Evolutionary conservation across 2,329 filamentous ascomycete genomes (phyloP), one percentile per base, ranked within the genome.

Genomic region (Pseudogymnoascus verrucosus): DNA sequence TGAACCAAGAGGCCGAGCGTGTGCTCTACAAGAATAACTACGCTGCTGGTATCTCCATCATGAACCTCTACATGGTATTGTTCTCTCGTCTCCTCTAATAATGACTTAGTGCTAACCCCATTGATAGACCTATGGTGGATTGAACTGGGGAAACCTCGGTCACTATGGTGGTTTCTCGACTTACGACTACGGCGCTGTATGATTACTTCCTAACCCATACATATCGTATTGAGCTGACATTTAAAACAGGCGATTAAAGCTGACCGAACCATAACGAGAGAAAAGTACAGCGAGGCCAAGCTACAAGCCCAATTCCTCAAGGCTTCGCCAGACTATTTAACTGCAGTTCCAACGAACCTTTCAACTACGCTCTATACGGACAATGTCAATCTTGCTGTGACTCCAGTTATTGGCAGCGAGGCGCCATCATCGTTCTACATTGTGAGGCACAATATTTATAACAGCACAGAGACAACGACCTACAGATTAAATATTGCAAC

Each of bases 91-190:
- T 12, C 2, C 23, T 65, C 54, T 51, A 4, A 16, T 19, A n/a
- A 5, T 26, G 61, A 0, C n/a, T 59, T 44, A 44, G 51, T 57
- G 51, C 51, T 57, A 21, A 67, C 42, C 31, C 1, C 34, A 86
- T 82, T 87, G 82, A 14, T 57, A 57, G 51, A 57, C 83, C 0
- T 92, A 81, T 67, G 89, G 90, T 11, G 89, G 89, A 4, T 91
- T 89, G 0, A 93, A 93, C 72, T 93, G 89, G 89, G 89, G 89
- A 0, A 91, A 90, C 64, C 74, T 90, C 4, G 88, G 89, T 0
- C 83, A 90, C 66, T 82, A 86, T 3, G 85, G 84, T 4, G 83
- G 80, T 10, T 84, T 85, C 65, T 83, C 80, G 0, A 80, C 79
- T 0, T 80, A 82, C 42, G 80, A 87, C 51, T 57, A 57, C 69